phyloP scores from a whole-genome alignment of 768 basidiomycete species.

The Arthromyces matolae region DNA sequence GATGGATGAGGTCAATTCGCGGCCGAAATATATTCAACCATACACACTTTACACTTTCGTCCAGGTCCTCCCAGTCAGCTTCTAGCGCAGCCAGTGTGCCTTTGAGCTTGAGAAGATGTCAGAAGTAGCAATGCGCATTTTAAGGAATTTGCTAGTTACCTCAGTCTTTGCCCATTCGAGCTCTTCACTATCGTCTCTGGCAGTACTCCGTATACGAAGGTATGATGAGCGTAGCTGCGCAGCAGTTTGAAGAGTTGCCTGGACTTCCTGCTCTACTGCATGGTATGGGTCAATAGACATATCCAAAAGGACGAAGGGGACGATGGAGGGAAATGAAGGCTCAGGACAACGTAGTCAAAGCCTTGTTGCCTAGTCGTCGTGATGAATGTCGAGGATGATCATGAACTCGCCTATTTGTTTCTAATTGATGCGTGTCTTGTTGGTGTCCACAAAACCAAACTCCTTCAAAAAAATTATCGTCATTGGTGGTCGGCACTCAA shows the following conservation, averaged over 20 bases:
- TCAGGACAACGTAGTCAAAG: too few species aligned
- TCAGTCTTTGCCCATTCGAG: conserved; percentile 76
- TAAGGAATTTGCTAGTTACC: conserved; percentile 38
- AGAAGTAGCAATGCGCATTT: background rate
- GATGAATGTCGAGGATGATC: background rate
- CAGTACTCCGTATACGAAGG: conserved; percentile 73
- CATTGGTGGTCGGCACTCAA: conserved; percentile 24
- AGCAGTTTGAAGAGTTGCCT: conserved; percentile 67
- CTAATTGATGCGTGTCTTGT: background rate
- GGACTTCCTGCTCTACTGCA: conserved; percentile 81
- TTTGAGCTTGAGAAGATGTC: conserved; percentile 48
- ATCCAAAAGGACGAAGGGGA: background rate
- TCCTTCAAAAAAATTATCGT: background rate
- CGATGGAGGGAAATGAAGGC: background rate
- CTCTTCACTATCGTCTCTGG: conserved; percentile 73
- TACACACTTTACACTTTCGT: conserved; percentile 83
- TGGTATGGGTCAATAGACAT: conserved; percentile 87
- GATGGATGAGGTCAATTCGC: background rate
- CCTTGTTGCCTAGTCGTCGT: too few species aligned
- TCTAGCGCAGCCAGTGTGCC: conserved; percentile 75
- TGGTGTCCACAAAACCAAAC: conserved; percentile 5
- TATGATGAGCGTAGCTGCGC: conserved; percentile 71
- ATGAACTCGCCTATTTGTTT: background rate
- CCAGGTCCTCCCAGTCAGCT: conserved; percentile 88
- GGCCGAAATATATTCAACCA: background rate